Evolutionary conservation across 177 flowering plant species (phyloP).

Genomic region (Vitis hybrid): DNA sequence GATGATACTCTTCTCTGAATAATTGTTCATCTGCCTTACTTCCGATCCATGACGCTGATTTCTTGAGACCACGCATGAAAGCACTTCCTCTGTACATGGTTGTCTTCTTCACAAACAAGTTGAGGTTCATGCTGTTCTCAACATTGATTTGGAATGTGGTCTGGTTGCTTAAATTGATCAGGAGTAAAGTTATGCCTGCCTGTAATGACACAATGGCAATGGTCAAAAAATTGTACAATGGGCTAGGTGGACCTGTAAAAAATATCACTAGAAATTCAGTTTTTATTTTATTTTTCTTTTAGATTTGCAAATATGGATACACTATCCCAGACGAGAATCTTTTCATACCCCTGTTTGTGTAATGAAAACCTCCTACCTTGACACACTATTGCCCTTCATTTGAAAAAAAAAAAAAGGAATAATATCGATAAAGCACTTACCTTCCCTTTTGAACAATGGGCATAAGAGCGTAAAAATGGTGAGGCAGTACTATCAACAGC

Average conservation of each 20-base stretch:
- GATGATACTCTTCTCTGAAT: constrained; percentile 78
- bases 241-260: no score
- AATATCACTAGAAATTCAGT: no score
- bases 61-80: constrained; percentile 40
- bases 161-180: constrained; percentile 80
- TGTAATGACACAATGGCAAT: constrained; percentile 27
- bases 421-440: constrained; percentile 27
- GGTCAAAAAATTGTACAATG: background rate
- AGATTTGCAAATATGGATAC: background rate
- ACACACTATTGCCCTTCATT: no score
- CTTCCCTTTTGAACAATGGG: constrained; percentile 73
- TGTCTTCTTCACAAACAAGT: constrained; percentile 9
- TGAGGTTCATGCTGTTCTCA: constrained; percentile 31
- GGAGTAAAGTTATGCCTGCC: constrained; percentile 71
- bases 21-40: constrained; percentile 34
- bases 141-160: constrained; percentile 42
- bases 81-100: constrained; percentile 20
- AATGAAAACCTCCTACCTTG: no score
- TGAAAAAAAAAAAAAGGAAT: background rate
- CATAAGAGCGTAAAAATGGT: constrained; percentile 65
- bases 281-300: no score
- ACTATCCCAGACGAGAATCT: no score
- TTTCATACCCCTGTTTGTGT: no score
- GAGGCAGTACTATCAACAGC: constrained; percentile 37
- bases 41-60: constrained; percentile 69